Evolutionary conservation across 768 basidiomycete genomes (phyloP).

Genomic region (Pleurotus tuber-regium): DNA sequence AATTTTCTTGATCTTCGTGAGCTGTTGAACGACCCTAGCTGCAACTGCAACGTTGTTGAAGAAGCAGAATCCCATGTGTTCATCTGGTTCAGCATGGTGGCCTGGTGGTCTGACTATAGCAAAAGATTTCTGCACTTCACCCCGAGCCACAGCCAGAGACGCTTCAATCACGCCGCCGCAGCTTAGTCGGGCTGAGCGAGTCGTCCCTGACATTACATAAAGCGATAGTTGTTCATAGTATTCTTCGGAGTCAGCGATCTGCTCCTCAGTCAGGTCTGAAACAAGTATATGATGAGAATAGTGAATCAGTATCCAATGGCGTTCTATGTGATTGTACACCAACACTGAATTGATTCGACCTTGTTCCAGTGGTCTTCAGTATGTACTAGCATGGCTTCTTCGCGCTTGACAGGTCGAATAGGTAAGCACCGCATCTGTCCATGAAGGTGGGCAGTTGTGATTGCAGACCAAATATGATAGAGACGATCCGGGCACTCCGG

Average conservation of each 20-base stretch:
- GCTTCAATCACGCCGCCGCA: slow-evolving; percentile 96
- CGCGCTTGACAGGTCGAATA: slow-evolving; percentile 67
- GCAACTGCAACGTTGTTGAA: slow-evolving; percentile 98
- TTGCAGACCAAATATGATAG: slow-evolving; percentile 62
- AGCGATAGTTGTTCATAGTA: slow-evolving; percentile 93
- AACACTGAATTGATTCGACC: slow-evolving; percentile 79
- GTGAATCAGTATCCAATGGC: not conserved
- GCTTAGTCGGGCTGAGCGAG: slow-evolving; percentile 80
- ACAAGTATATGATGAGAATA: slow-evolving; percentile 15
- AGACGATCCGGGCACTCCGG: slow-evolving; percentile 87
- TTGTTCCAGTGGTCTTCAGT: slow-evolving; percentile 91
- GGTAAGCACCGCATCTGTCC: slow-evolving; percentile 75
- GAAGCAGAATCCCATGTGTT: slow-evolving; percentile 99
- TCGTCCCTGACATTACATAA: slow-evolving; percentile 86
- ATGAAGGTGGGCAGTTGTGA: slow-evolving; percentile 59
- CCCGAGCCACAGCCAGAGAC: slow-evolving; percentile 77
- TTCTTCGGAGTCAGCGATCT: slow-evolving; percentile 68
- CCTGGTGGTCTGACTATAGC: slow-evolving; percentile 97
- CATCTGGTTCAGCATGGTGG: slow-evolving; percentile 97
- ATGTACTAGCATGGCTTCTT: slow-evolving; percentile 89
- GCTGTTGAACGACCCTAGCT: slow-evolving; percentile 72
- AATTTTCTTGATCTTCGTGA: slow-evolving; percentile 71
- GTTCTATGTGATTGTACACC: slow-evolving; percentile 24
- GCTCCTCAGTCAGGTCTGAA: slow-evolving; percentile 71
- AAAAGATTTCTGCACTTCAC: slow-evolving; percentile 80